Evolutionary conservation across 2,329 filamentous ascomycete genomes (phyloP).

Genomic region (Aspergillus texensis): DNA sequence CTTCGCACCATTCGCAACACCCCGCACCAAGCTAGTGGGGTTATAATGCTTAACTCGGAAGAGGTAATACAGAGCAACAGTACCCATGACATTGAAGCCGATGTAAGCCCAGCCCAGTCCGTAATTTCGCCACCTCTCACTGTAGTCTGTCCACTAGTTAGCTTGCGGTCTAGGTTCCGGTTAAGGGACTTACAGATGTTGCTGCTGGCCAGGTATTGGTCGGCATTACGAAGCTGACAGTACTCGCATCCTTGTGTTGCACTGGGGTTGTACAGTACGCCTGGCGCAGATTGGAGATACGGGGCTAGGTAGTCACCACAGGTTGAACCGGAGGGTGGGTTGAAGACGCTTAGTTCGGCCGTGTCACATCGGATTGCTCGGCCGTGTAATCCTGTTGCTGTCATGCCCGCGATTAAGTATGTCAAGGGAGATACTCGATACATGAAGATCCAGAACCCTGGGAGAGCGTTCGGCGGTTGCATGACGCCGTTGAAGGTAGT

Average conservation of each 20-base stretch:
- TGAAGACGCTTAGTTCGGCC: constrained; percentile 71
- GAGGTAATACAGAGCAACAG: constrained; percentile 58
- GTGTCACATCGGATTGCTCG: constrained; percentile 65
- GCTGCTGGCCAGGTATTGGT: constrained; percentile 48
- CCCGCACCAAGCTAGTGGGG: constrained; percentile 31
- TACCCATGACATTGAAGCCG: constrained; percentile 60
- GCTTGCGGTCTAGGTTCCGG: neutral
- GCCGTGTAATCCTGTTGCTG: constrained; percentile 70
- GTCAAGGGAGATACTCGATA: constrained; percentile 81
- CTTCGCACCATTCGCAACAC: constrained; percentile 22
- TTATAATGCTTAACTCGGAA: constrained; percentile 49
- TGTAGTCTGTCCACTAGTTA: constrained; percentile 45
- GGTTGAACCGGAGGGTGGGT: constrained; percentile 59
- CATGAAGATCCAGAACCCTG: constrained; percentile 82
- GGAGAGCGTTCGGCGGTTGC: constrained; percentile 62
- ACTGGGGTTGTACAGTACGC: constrained; percentile 55
- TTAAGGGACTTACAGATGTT: constrained; percentile 41
- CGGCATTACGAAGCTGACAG: constrained; percentile 39
- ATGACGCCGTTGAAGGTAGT: constrained; percentile 77
- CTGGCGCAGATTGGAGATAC: constrained; percentile 56
- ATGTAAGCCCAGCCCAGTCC: constrained; percentile 65
- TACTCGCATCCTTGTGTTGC: constrained; percentile 58
- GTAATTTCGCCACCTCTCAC: constrained; percentile 69
- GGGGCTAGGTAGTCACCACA: constrained; percentile 62
- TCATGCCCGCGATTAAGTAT: constrained; percentile 74